Evolutionary conservation across 2,329 filamentous ascomycete genomes (phyloP).

Genomic region (Xylaria arbuscula): DNA sequence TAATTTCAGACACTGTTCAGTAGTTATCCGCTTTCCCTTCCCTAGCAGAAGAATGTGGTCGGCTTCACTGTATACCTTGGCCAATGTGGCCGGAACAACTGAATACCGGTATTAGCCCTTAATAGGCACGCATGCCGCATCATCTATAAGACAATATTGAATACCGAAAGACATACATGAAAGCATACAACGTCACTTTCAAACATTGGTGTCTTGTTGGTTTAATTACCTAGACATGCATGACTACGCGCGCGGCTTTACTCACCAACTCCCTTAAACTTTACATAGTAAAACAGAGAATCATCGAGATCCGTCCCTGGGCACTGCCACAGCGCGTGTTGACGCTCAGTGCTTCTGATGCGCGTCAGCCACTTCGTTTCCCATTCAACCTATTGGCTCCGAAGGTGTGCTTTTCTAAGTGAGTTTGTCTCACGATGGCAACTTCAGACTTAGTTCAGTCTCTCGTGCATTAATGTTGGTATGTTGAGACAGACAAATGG

Average conservation of each 20-base stretch:
- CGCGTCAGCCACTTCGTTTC: constrained; percentile 24
- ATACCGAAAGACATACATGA: too few relatives aligned
- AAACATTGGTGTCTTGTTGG: not conserved
- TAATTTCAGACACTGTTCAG: not conserved
- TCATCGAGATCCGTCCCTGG: too few relatives aligned
- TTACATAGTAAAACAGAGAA: too few relatives aligned
- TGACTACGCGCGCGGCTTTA: too few relatives aligned
- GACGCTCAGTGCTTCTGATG: constrained; percentile 3
- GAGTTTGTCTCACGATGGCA: constrained; percentile 4
- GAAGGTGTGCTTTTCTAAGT: not conserved
- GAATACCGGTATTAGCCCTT: not conserved
- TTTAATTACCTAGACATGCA: too few relatives aligned
- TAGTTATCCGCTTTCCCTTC: not conserved
- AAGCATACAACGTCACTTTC: not conserved
- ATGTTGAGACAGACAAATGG: too few relatives aligned
- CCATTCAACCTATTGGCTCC: constrained; percentile 8
- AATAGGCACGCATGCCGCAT: not conserved
- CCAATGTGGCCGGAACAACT: not conserved
- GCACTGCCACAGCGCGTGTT: not conserved
- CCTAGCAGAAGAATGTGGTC: too few relatives aligned
- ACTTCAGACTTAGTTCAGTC: not conserved
- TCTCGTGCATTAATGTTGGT: too few relatives aligned
- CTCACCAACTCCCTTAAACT: too few relatives aligned
- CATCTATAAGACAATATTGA: too few relatives aligned
- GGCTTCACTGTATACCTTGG: not conserved